phyloP scores from a whole-genome alignment of 1,284 basidiomycete species.

The Puccinia novopanici region DNA sequence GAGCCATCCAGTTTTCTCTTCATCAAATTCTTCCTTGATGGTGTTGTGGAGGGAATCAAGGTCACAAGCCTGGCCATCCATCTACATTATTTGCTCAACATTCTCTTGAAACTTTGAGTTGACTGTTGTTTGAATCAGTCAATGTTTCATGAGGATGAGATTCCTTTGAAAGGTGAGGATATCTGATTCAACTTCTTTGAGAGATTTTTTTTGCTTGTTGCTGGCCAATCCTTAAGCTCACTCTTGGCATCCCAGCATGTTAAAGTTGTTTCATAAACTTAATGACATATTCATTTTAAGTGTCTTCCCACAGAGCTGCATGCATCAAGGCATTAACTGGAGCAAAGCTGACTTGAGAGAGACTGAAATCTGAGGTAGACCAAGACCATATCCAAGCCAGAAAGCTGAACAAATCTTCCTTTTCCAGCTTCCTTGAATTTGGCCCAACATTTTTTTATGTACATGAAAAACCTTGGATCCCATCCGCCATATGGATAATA shows the following conservation, averaged over 20 bases:
- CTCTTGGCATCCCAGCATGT: slow-evolving; percentile 9
- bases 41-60: slow-evolving; percentile 64
- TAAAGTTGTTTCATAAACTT: slow-evolving; percentile 35
- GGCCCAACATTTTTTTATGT: no score
- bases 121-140: slow-evolving; percentile 76
- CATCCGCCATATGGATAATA: no score
- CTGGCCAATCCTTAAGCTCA: slow-evolving; percentile 74
- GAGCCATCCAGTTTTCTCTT: slow-evolving; percentile 56
- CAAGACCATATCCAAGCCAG: slow-evolving; percentile 57
- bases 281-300: slow-evolving; percentile 3
- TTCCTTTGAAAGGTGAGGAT: slow-evolving; percentile 40
- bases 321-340: slow-evolving; percentile 37
- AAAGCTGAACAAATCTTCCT: slow-evolving; percentile 55
- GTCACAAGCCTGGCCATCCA: slow-evolving; percentile 69
- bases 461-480: no score
- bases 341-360: slow-evolving; percentile 41
- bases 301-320: slow-evolving; percentile 20
- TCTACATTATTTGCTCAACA: slow-evolving; percentile 68
- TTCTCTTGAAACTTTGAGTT: slow-evolving; percentile 69
- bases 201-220: slow-evolving; percentile 62
- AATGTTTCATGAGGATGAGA: slow-evolving; percentile 75
- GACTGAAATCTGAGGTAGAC: slow-evolving; percentile 53
- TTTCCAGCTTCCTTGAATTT: no score
- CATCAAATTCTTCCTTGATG: slow-evolving; percentile 59
- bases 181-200: slow-evolving; percentile 37